phyloP scores from a whole-genome alignment of 2,329 filamentous ascomycete species.

The Periglandula ipomoeae region DNA sequence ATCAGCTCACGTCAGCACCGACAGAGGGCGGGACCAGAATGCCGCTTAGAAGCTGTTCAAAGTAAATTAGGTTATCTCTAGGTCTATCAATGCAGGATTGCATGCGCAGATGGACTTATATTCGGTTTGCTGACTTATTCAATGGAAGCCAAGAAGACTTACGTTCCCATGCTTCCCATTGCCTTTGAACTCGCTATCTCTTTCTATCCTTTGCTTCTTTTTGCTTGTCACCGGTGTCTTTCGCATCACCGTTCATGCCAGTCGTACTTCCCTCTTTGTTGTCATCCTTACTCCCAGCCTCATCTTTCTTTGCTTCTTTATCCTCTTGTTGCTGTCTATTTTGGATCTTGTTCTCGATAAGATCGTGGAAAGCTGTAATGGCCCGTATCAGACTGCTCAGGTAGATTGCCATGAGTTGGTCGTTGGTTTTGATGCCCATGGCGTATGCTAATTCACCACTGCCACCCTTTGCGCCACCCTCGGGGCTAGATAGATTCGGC shows the following conservation, averaged over 20 bases:
- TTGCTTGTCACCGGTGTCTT: conserved; percentile 44
- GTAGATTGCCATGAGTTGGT: conserved; percentile 98
- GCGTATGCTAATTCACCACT: conserved; percentile 87
- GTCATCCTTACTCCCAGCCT: conserved; percentile 49
- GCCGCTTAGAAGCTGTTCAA: too few relatives aligned
- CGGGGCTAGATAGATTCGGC: conserved; percentile 85
- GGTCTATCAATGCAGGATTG: neutral
- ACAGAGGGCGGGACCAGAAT: too few relatives aligned
- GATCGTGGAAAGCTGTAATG: conserved; percentile 96
- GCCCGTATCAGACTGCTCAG: conserved; percentile 92
- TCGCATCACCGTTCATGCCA: conserved; percentile 33
- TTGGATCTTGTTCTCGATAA: conserved; percentile 99
- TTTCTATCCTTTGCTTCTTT: conserved; percentile 48
- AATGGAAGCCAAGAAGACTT: neutral
- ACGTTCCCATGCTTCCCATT: neutral
- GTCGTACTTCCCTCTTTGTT: conserved; percentile 42
- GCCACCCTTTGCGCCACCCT: conserved; percentile 52
- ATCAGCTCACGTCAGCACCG: too few relatives aligned
- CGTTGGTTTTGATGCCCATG: conserved; percentile 98
- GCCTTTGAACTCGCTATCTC: conserved; percentile 19
- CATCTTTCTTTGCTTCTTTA: conserved; percentile 78
- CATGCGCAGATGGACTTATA: neutral
- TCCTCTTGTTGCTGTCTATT: conserved; percentile 96
- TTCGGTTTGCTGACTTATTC: neutral
- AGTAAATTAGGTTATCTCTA: too few relatives aligned